Evolutionary conservation across 2,329 filamentous ascomycete species (phyloP), one percentile per base, ranked within the genome.

Genomic region (Bipolaris bicolor): DNA sequence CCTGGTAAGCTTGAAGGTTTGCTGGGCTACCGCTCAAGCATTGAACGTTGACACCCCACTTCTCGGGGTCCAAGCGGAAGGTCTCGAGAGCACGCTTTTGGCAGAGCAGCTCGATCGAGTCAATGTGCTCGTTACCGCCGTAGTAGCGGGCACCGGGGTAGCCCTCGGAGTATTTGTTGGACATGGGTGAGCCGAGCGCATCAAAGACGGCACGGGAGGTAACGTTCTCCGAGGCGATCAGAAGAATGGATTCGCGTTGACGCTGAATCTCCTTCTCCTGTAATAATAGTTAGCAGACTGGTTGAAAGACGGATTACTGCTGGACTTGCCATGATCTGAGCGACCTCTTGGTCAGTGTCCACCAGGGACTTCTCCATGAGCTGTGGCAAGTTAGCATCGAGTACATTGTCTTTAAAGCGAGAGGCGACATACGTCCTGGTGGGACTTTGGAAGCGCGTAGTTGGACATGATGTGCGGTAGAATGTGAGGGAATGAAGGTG

Each of bases 121-220:
- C 94, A 72, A 98, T 98, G 78, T 93, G 92, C 79, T 97, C 90
- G 77, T 98, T 98, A 64, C 94, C 94, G 52, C 94, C 94, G 75
- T 98, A 98, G 81, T 98, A 98, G 74, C 94, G 86, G 60, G 94
- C 94, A 55, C 95, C 95, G 31, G 94, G 95, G 72, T 99, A 99
- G 49, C 95, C 95, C 79, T 99, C 95, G 0, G 95, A 98, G 81
- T 99, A 99, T 78, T 99, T 98, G 80, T 98, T 97, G 80, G 91
- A 78, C 76, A 78, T 78, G 66, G 76, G 75, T 53, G 76, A 78
- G 52, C 76, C 91, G 90, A 76, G 65, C 58, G 78, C 72, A 71
- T 77, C 76, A 61, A 73, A 76, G 63, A 77, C 69, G 66, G 71
- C 72, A 66, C 72, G 69, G 55, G 71, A 75, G 34, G 70, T 74